A percentile compares a stretch with the other conserved stretches of the same genome.
Conservation (phyloP, 495 filamentous ascomycete genomes). For the Penicillium salamii region DNA sequence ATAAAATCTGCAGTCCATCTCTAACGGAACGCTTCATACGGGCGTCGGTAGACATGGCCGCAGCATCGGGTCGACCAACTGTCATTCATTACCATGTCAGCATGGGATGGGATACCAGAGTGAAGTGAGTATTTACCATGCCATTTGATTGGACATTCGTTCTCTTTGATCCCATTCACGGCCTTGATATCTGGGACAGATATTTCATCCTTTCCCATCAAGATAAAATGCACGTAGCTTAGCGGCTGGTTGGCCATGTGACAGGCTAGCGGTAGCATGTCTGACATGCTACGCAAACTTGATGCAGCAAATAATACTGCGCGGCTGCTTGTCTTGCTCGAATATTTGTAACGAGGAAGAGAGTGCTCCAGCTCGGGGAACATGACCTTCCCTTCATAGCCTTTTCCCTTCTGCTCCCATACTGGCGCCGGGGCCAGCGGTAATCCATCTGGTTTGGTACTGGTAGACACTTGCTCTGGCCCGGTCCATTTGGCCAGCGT, state of each 20-base stretch:
- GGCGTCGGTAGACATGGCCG: slow-evolving; percentile 43
- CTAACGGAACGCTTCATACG: slow-evolving; percentile 51
- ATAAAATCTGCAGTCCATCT: slow-evolving; percentile 42
- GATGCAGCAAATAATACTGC: slow-evolving; percentile 52
- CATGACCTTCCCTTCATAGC: slow-evolving; percentile 53
- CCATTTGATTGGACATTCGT: slow-evolving; percentile 50
- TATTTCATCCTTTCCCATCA: slow-evolving; percentile 54
- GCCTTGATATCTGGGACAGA: slow-evolving; percentile 48
- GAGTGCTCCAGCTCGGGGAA: slow-evolving; percentile 52
- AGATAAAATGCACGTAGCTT: slow-evolving; percentile 52
- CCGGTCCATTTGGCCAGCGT: not conserved
- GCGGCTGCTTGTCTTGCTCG: slow-evolving; percentile 26
- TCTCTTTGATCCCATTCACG: slow-evolving; percentile 45
- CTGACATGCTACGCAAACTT: slow-evolving; percentile 48
- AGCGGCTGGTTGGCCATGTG: slow-evolving; percentile 44
- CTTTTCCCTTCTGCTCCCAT: slow-evolving; percentile 19
- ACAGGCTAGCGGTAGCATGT: slow-evolving; percentile 53
- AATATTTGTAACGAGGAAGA: slow-evolving; percentile 39
- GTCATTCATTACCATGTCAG: not conserved
- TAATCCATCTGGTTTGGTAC: slow-evolving; percentile 10
- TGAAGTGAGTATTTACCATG: slow-evolving; percentile 43
- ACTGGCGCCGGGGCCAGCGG: slow-evolving; percentile 20
- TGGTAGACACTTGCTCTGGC: slow-evolving; percentile 6
- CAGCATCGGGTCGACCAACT: slow-evolving; percentile 51
- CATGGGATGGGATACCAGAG: not conserved